Conservation (phyloP, 225 moss, liverwort and hornwort species). For the Anthoceros angustus region DNA sequence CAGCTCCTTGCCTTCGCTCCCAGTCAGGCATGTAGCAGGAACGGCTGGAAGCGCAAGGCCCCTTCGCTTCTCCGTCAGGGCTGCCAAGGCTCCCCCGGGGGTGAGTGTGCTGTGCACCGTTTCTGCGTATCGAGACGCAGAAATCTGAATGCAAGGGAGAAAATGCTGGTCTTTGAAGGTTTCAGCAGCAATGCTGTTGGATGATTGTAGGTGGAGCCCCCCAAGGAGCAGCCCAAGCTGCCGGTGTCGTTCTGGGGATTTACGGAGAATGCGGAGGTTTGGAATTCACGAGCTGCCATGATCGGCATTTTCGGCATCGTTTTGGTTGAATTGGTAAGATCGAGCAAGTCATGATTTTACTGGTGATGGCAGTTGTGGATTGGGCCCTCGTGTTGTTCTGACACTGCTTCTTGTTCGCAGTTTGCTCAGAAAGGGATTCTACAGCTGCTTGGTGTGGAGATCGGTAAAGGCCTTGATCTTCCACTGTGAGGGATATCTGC, state of each 20-base stretch:
- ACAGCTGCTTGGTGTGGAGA: constrained; percentile 47
- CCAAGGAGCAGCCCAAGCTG: constrained; percentile 51
- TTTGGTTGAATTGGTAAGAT: constrained; percentile 60
- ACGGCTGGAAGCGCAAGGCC: not conserved
- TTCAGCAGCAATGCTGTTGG: not conserved
- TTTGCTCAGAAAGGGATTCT: constrained; percentile 42
- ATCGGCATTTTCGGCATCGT: constrained; percentile 57
- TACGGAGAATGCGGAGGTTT: constrained; percentile 74
- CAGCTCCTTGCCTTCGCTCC: not conserved
- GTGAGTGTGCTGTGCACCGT: constrained; percentile 25
- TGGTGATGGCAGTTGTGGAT: not conserved
- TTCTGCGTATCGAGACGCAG: no score
- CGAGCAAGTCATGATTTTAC: not conserved
- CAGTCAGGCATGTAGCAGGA: not conserved
- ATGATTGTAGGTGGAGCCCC: constrained; percentile 42
- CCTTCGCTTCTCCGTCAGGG: constrained; percentile 9
- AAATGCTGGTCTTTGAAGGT: not conserved
- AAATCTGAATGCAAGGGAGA: no score
- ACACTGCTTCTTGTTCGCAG: constrained; percentile 18
- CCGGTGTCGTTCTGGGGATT: constrained; percentile 64
- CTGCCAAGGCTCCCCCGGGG: constrained; percentile 48
- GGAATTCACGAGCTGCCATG: constrained; percentile 76
- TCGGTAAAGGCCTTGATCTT: constrained; percentile 71
- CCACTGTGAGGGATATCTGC: constrained; percentile 47
- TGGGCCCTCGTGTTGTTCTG: not conserved